Percentiles rank a stretch among this genome's conserved stretches.
Conservation (phyloP, 1,284 basidiomycete genomes). For the Ceratobasidium sp. region DNA sequence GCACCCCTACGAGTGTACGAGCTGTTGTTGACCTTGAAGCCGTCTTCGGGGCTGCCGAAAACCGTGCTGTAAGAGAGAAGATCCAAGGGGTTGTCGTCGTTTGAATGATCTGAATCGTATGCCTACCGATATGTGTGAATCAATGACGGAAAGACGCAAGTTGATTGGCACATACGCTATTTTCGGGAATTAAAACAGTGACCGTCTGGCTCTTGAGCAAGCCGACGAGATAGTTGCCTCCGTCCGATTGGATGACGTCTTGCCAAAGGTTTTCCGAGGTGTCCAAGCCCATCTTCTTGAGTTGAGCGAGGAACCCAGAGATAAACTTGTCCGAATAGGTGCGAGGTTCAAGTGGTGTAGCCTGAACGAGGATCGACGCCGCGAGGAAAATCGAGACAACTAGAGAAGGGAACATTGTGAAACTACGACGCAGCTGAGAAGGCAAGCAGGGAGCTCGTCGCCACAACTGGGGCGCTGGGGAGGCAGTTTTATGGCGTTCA, state of each 20-base stretch:
- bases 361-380: neutral
- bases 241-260: neutral
- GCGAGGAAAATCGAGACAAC: neutral
- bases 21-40: neutral
- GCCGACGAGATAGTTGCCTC: neutral
- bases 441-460: neutral
- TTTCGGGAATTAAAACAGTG: conserved; percentile 10
- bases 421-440: neutral
- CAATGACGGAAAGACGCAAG: neutral
- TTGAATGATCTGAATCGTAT: neutral
- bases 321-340: neutral
- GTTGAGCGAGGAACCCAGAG: neutral
- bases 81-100: neutral
- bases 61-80: conserved; percentile 6
- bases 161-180: conserved; percentile 6
- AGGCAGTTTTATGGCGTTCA: neutral
- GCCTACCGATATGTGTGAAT: neutral
- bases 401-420: neutral
- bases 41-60: neutral
- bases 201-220: conserved; percentile 3
- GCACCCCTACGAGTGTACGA: neutral
- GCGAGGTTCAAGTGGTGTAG: neutral
- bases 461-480: no score
- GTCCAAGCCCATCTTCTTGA: neutral
- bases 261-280: neutral